A percentile compares a stretch with the other conserved stretches of the same genome.
phyloP scores from a whole-genome alignment of 371 early-diverging fungal genomes.

The Agmasoma carcini region DNA sequence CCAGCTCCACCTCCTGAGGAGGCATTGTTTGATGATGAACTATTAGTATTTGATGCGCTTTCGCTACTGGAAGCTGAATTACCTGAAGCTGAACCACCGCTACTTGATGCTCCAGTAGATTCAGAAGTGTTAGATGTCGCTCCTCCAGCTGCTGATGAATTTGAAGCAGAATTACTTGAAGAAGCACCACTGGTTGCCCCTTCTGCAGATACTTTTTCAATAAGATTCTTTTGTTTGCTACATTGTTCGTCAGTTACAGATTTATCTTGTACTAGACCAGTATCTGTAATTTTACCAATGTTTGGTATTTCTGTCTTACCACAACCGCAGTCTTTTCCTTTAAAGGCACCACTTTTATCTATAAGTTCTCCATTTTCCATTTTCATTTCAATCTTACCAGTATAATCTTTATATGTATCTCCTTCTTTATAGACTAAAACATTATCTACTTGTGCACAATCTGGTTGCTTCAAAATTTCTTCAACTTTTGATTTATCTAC shows the following conservation, averaged over 20 bases:
- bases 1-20: not conserved
- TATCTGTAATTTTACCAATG: slow-evolving; percentile 42
- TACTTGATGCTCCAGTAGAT: not conserved
- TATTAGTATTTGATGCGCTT: not conserved
- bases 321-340: slow-evolving; percentile 53
- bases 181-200: not conserved
- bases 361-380: slow-evolving; percentile 41
- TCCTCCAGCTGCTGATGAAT: not conserved
- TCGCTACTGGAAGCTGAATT: not conserved
- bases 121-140: not conserved
- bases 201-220: slow-evolving; percentile 32
- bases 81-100: not conserved
- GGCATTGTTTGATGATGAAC: not conserved
- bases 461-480: too few relatives aligned
- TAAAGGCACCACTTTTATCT: slow-evolving; percentile 50
- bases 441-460: slow-evolving; percentile 34
- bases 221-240: slow-evolving; percentile 26
- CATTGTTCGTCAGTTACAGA: slow-evolving; percentile 17
- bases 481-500: not conserved
- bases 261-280: slow-evolving; percentile 44
- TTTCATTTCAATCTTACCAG: slow-evolving; percentile 39
- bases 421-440: slow-evolving; percentile 32
- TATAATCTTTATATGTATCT: slow-evolving; percentile 42
- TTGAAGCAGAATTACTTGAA: not conserved
- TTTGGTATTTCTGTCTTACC: slow-evolving; percentile 39